Conservation (phyloP, 257 asterid species). For the Solanum ossicruentum region DNA sequence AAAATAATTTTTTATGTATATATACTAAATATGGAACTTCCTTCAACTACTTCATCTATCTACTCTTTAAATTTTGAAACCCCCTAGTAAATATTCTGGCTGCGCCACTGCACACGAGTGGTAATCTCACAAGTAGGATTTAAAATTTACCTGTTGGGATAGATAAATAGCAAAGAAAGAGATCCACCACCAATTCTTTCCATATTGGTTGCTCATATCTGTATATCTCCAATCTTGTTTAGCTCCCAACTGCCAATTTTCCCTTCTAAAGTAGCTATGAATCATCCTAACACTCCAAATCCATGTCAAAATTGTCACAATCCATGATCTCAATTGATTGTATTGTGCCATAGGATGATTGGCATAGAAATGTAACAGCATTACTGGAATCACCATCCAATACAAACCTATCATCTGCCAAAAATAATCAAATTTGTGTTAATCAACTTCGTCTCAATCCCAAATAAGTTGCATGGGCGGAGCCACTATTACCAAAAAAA, state of each 20-base stretch:
- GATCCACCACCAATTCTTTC: constrained; percentile 90
- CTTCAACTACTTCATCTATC: too few relatives aligned
- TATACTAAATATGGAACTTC: too few relatives aligned
- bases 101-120: background rate
- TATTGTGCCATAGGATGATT: constrained; percentile 42
- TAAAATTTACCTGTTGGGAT: constrained; percentile 61
- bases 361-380: constrained; percentile 48
- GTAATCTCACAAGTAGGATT: background rate
- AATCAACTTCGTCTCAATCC: background rate
- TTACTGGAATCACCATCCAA: constrained; percentile 82
- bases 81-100: too few relatives aligned
- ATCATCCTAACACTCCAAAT: constrained; percentile 75
- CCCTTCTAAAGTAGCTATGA: constrained; percentile 91
- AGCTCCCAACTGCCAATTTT: constrained; percentile 85
- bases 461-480: background rate
- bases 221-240: constrained; percentile 87
- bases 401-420: constrained; percentile 82
- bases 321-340: constrained; percentile 46
- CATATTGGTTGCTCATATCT: constrained; percentile 59
- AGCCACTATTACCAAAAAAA: background rate
- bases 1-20: too few relatives aligned
- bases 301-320: constrained; percentile 54
- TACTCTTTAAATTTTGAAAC: too few relatives aligned
- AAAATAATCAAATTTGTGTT: background rate
- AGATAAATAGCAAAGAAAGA: constrained; percentile 74